phyloP scores from a whole-genome alignment of 2,329 filamentous ascomycete genomes.

The Dothistroma pini region DNA sequence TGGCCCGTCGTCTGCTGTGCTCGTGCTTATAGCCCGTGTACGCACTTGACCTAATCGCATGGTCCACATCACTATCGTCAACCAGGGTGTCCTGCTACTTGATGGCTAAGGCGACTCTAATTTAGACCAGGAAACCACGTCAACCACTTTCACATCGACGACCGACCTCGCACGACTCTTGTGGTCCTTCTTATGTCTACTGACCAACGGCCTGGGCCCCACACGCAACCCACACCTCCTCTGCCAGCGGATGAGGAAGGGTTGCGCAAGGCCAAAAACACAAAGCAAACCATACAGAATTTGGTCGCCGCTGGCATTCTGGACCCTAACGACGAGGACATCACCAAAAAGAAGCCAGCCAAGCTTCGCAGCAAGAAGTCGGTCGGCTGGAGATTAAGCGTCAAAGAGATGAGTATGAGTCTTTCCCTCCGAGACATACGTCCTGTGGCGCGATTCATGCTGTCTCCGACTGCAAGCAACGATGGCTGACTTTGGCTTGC shows the following conservation, averaged over 20 bases:
- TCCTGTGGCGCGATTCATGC: constrained; percentile 1
- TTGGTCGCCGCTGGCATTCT: constrained; percentile 18
- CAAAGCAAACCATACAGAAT: constrained; percentile 20
- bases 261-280: constrained; percentile 12
- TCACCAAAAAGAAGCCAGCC: not conserved
- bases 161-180: constrained; percentile 8
- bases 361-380: constrained; percentile 12
- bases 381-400: constrained; percentile 13
- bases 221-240: constrained; percentile 11
- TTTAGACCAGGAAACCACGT: constrained; percentile 24
- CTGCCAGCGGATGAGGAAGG: constrained; percentile 17
- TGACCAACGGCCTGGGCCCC: constrained; percentile 15
- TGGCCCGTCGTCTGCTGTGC: not conserved
- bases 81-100: not conserved
- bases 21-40: constrained; percentile 5
- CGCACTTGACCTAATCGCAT: not conserved
- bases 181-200: constrained; percentile 15
- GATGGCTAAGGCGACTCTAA: constrained; percentile 24
- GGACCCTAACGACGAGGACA: constrained; percentile 4
- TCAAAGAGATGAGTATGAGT: constrained; percentile 24
- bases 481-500: constrained; percentile 19
- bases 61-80: not conserved
- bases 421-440: constrained; percentile 6
- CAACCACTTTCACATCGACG: constrained; percentile 16
- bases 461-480: constrained; percentile 6